These are phyloP conservation scores for Syzygium aqueum DNA, from an alignment of 345 rosid species.

Conservation along the genomic window DNA sequence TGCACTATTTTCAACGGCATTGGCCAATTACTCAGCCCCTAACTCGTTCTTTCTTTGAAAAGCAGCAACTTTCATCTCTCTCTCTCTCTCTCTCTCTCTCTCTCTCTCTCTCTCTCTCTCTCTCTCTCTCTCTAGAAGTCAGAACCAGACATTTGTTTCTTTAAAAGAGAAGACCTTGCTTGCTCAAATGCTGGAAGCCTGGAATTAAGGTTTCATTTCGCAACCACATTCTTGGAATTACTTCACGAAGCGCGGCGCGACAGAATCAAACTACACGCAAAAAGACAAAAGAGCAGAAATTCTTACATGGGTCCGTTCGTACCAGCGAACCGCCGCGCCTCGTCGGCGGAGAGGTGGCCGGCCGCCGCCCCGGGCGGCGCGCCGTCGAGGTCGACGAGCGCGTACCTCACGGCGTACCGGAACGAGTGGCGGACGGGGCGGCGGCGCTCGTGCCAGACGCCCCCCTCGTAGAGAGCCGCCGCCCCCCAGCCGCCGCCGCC, in stretches of 20 bases:
- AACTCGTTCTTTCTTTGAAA: no score
- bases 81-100: no score
- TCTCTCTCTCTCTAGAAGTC: no score
- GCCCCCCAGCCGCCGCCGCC: neutral
- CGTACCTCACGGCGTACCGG: constrained; percentile 64
- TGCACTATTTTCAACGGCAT: no score
- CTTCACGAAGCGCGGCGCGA: neutral
- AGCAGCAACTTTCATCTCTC: no score
- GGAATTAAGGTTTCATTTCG: no score
- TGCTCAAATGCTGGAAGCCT: no score
- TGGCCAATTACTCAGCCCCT: no score
- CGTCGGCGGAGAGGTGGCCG: constrained; percentile 61
- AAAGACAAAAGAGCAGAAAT: neutral
- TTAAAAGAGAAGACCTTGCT: no score
- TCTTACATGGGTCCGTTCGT: constrained; percentile 66
- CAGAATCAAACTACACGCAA: neutral
- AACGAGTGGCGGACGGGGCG: constrained; percentile 71
- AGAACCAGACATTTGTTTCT: no score
- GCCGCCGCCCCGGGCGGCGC: constrained; percentile 23
- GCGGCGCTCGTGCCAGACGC: constrained; percentile 83
- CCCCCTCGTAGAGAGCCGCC: constrained; percentile 50
- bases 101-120: no score
- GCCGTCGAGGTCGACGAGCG: constrained; percentile 61
- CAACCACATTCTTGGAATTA: neutral
- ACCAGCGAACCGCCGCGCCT: constrained; percentile 48